Evolutionary conservation across 345 rosid species (phyloP).

Genomic region (Eucalyptus erythrocorys): DNA sequence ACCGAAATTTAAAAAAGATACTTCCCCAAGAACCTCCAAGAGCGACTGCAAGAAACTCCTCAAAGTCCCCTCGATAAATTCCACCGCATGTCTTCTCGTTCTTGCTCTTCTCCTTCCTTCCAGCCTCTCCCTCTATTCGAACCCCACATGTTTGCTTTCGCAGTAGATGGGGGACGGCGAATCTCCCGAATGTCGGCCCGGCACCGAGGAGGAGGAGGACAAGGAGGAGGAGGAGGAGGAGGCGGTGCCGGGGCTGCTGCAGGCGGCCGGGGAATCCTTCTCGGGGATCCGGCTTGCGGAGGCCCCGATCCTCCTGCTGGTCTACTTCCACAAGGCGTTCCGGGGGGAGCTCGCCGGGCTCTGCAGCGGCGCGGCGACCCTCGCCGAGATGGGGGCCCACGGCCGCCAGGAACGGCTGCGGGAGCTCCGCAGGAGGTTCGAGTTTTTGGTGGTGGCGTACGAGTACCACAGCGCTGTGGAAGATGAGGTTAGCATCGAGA

Average conservation of each 20-base stretch:
- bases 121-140: neutral
- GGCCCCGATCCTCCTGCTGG: slow-evolving; percentile 58
- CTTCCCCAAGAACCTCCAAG: neutral
- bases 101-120: neutral
- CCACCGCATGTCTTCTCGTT: neutral
- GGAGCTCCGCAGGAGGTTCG: slow-evolving; percentile 38
- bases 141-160: neutral
- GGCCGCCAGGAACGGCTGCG: neutral
- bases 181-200: neutral
- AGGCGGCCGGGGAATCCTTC: neutral
- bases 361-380: slow-evolving; percentile 19
- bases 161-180: neutral
- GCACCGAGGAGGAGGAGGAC: neutral
- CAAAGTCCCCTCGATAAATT: neutral
- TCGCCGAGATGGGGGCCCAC: slow-evolving; percentile 5
- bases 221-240: neutral
- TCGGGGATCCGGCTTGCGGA: slow-evolving; percentile 15
- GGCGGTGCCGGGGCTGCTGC: neutral
- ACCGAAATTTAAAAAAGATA: neutral
- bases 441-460: slow-evolving; percentile 53
- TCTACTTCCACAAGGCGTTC: slow-evolving; percentile 58
- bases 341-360: slow-evolving; percentile 48
- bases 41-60: neutral
- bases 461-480: slow-evolving; percentile 61
- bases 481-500: slow-evolving; percentile 48